A percentile compares a stretch with the other conserved stretches of the same genome.
phyloP scores from a whole-genome alignment of 2,329 filamentous ascomycete species.

The Madurella fahalii region DNA sequence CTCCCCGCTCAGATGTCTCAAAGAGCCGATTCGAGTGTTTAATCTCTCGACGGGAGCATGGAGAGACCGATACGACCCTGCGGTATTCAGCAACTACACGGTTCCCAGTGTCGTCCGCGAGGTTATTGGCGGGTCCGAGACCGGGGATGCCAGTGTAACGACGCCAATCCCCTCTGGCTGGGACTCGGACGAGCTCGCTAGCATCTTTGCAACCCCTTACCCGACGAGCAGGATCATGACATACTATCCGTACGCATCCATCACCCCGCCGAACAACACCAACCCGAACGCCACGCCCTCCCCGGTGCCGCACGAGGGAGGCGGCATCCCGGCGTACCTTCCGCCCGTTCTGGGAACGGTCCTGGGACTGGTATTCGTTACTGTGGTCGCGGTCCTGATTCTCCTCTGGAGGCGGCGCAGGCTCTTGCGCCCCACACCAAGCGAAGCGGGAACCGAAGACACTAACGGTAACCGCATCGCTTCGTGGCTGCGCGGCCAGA shows the following conservation, averaged over 20 bases:
- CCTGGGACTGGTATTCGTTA: conserved; percentile 54
- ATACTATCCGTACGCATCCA: conserved; percentile 56
- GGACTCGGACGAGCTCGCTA: conserved; percentile 43
- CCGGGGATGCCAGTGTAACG: conserved; percentile 66
- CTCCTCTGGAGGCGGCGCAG: conserved; percentile 51
- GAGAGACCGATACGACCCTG: conserved; percentile 66
- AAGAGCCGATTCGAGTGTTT: conserved; percentile 60
- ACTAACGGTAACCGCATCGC: conserved; percentile 45
- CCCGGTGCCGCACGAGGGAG: conserved; percentile 15
- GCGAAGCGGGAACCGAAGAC: conserved; percentile 43
- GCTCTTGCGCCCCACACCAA: conserved; percentile 35
- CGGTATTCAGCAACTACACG: conserved; percentile 59
- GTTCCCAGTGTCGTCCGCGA: conserved; percentile 62
- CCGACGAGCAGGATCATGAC: conserved; percentile 51
- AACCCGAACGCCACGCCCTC: conserved; percentile 22
- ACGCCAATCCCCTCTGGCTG: conserved; percentile 58
- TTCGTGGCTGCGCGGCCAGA: conserved; percentile 49
- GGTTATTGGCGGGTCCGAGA: conserved; percentile 62
- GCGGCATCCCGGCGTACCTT: conserved; percentile 52
- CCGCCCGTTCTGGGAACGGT: conserved; percentile 60
- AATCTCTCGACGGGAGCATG: conserved; percentile 68
- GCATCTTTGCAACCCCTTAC: conserved; percentile 54
- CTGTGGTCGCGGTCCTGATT: conserved; percentile 46
- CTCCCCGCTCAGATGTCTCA: conserved; percentile 40
- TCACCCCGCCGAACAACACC: conserved; percentile 28